Base-by-base conservation (phyloP, 75 land plant species). In the Picea sitchensis region DNA sequence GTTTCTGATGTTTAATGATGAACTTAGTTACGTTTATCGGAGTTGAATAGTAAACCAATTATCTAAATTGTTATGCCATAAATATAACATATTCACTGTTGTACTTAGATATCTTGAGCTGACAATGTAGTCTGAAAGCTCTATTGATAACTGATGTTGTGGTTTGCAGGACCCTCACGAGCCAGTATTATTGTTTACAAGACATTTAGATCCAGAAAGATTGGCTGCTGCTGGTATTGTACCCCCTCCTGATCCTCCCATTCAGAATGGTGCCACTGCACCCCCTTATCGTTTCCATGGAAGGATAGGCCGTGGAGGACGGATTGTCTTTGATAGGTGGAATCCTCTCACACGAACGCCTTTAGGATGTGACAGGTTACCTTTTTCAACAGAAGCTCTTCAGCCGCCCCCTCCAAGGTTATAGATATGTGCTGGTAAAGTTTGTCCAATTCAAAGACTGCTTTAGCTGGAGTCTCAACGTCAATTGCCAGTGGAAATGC, bases 261-360 rank as follows among this genome's bases (percentile, higher is more conserved):
- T 13, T 17, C 81, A 73, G n/a, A 75, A 91, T 81, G 82, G 79
- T 23, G 31, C 77, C 17, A 61, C 86, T 7, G 12, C 78, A 23
- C 84, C 82, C 47, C 82, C 88, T 2, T 83, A 71, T 59, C 77
- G 82, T 17, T 85, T 86, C 38, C 92, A 78, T 63, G 96, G 90
- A 17, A 83, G 99, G 79, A 89, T 95, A 51, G 99, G 99, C 17
- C 90, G 99, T 34, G 99, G 99, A 36, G 98, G 99, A 20, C 89
- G 99, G 21, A 87, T 97, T 59, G 81, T 97, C 34, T 95, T 91
- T 86, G 99, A 97, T 76, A 85, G 98, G 61, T 95, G 98, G 87
- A 88, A 93, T 80, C 96, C 98, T 20, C 88, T 90, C 58, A 81
- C 87, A 68, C 82, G 85, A 56, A 77, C 92, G 47, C 93, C 92